Percentiles rank a stretch among this genome's conserved stretches.
Conservation (phyloP, 2,329 filamentous ascomycete genomes). For the Fonsecaea pedrosoi region DNA sequence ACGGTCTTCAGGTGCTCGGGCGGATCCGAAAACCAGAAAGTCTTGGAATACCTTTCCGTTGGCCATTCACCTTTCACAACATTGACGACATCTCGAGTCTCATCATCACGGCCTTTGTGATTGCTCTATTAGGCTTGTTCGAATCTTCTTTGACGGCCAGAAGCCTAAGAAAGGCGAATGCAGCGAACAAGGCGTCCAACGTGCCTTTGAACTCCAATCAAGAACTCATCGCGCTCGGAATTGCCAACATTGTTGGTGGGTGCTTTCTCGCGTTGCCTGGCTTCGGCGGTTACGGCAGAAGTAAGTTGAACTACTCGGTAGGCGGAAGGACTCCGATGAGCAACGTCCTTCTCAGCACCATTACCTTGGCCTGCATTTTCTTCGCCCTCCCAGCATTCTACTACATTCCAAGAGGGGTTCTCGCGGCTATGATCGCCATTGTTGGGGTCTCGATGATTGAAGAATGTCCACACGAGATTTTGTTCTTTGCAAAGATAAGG, state of each 20-base stretch:
- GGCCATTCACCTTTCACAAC: slow-evolving; percentile 16
- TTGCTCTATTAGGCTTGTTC: slow-evolving; percentile 18
- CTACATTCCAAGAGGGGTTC: slow-evolving; percentile 16
- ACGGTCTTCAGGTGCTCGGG: slow-evolving; percentile 16
- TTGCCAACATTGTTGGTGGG: slow-evolving; percentile 14
- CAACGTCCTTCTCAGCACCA: slow-evolving; percentile 17
- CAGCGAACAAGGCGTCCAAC: not conserved
- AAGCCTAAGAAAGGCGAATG: slow-evolving; percentile 9
- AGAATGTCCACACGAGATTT: slow-evolving; percentile 18
- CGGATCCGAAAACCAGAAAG: slow-evolving; percentile 17
- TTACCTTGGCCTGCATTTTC: slow-evolving; percentile 10
- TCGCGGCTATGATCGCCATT: slow-evolving; percentile 19
- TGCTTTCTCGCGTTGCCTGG: slow-evolving; percentile 15
- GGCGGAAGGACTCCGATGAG: slow-evolving; percentile 20
- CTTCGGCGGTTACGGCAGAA: slow-evolving; percentile 18
- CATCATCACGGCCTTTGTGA: slow-evolving; percentile 14
- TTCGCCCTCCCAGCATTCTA: slow-evolving; percentile 17
- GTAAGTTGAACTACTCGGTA: slow-evolving; percentile 18
- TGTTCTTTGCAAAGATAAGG: slow-evolving; percentile 12
- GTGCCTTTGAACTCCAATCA: slow-evolving; percentile 8
- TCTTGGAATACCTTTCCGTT: slow-evolving; percentile 14
- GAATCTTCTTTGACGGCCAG: slow-evolving; percentile 22
- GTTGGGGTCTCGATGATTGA: slow-evolving; percentile 20
- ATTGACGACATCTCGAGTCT: slow-evolving; percentile 11
- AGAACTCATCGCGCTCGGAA: slow-evolving; percentile 18